Base-by-base conservation (phyloP, 2,329 filamentous ascomycete species). In the Escovopsis weberi region DNA sequence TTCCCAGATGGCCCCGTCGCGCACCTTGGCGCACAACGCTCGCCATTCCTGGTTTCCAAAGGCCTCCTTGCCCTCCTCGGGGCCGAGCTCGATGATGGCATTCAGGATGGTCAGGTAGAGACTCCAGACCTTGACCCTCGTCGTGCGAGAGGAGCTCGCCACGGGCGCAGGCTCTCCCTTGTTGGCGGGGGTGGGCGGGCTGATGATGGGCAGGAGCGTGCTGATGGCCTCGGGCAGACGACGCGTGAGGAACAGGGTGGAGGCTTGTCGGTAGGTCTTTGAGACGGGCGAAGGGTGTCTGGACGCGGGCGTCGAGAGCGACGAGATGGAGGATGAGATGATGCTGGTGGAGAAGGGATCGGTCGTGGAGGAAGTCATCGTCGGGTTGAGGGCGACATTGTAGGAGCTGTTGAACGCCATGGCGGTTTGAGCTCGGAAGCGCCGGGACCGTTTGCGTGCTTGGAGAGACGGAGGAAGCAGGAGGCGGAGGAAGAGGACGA, bases 111-210 rank as follows among this genome's bases (percentile, higher is more conserved):
- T 94, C 50, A 96, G 74, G 59, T 96, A 98, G 54, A 98, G 72
- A 61, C 87, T 94, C 91, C 91, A 98, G 49, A 96, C 82, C 63
- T 96, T 98, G 60, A 94, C 82, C 50, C 88, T 73, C 44, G 85
- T 91, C 30, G 80, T 83, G 50, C 82, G 78, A 36, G 84, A 88
- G 42, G 86, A 86, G 48, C 73, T 76, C 42, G 85, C 81, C 42
- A 95, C 78, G 4, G 87, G 85, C 26, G 86, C 82, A 26, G 75
- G 67, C 44, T 78, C 71, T 30, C 65, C 62, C 59, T 67, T 60
- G 39, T 70, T 65, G 18, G 64, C 62, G 44, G 69, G 63, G 28
- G 66, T 64, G 48, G 66, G 58, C 7, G 79, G 72, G 1, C 74
- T 80, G 55, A 98, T 82, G 47, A 95, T 73, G 8, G 89, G 85